These are phyloP conservation scores for Hanseniaspora gamundiae DNA, from an alignment of 1,139 yeast species.

Conservation along the genomic window DNA sequence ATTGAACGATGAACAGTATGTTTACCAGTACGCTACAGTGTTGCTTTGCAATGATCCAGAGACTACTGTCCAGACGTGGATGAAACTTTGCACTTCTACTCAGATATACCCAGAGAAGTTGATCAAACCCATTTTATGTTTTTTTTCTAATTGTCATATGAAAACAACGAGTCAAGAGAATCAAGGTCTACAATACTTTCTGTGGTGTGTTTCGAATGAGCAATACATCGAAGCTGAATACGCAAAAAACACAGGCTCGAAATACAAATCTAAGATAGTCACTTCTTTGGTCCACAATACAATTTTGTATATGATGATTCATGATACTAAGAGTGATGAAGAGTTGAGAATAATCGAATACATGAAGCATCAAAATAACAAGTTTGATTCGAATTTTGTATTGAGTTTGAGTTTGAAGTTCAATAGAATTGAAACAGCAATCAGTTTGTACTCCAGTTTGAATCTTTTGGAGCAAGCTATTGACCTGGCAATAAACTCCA, in stretches of 20 bases:
- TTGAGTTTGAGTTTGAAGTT: slow-evolving; percentile 59
- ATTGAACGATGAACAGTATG: slow-evolving; percentile 38
- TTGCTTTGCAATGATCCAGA: slow-evolving; percentile 58
- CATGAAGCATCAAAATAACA: slow-evolving; percentile 29
- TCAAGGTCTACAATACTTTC: slow-evolving; percentile 55
- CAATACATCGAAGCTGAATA: slow-evolving; percentile 28
- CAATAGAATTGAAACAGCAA: slow-evolving; percentile 50
- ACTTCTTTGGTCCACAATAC: slow-evolving; percentile 51
- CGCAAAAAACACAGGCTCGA: neutral
- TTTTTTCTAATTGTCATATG: slow-evolving; percentile 36
- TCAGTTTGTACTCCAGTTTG: slow-evolving; percentile 55
- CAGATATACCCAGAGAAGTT: slow-evolving; percentile 42
- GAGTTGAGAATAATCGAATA: slow-evolving; percentile 37
- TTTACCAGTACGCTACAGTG: slow-evolving; percentile 58
- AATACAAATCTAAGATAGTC: neutral
- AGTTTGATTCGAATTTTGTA: slow-evolving; percentile 54
- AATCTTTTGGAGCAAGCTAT: slow-evolving; percentile 74
- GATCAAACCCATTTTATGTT: slow-evolving; percentile 64
- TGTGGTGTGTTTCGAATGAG: slow-evolving; percentile 44
- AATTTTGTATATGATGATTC: slow-evolving; percentile 57
- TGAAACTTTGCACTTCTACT: slow-evolving; percentile 35
- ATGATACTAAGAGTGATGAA: slow-evolving; percentile 17
- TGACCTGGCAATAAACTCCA: slow-evolving; percentile 51
- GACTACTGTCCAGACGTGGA: slow-evolving; percentile 71
- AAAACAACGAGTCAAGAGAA: slow-evolving; percentile 29